Conservation (phyloP, 2,329 filamentous ascomycete genomes). For the Aschersonia sp. region DNA sequence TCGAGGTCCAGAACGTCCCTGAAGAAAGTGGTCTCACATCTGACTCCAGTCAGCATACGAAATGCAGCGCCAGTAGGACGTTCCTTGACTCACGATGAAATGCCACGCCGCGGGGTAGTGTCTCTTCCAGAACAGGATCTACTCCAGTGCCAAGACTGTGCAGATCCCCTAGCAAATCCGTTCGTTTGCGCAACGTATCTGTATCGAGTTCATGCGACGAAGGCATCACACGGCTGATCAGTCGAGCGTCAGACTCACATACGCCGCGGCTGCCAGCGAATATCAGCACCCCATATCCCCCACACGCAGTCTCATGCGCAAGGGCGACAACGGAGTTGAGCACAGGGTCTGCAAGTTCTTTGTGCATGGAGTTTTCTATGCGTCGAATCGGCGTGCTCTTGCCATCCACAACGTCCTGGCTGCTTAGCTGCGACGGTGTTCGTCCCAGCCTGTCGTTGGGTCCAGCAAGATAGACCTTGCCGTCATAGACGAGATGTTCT, state of each 20-base stretch:
- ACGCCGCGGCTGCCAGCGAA: slow-evolving; percentile 57
- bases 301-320: slow-evolving; percentile 51
- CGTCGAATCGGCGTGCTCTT: slow-evolving; percentile 25
- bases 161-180: slow-evolving; percentile 51
- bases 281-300: slow-evolving; percentile 56
- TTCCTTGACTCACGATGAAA: slow-evolving; percentile 49
- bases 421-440: slow-evolving; percentile 35
- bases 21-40: slow-evolving; percentile 17
- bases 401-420: slow-evolving; percentile 17
- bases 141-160: slow-evolving; percentile 50
- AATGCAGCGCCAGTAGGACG: neutral
- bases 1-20: neutral
- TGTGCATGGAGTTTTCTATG: slow-evolving; percentile 41
- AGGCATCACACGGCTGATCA: slow-evolving; percentile 55
- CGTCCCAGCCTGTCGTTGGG: slow-evolving; percentile 40
- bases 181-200: slow-evolving; percentile 38
- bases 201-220: slow-evolving; percentile 27
- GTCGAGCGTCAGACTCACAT: slow-evolving; percentile 52
- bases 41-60: slow-evolving; percentile 7
- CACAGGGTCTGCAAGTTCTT: slow-evolving; percentile 48
- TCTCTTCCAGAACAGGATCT: slow-evolving; percentile 50
- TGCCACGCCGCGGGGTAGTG: slow-evolving; percentile 51
- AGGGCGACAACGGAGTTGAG: slow-evolving; percentile 58
- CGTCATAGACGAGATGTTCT: slow-evolving; percentile 59
- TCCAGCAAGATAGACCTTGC: slow-evolving; percentile 48